Evolutionary conservation across 768 basidiomycete species (phyloP).

Genomic region (Boletellus emodensis): DNA sequence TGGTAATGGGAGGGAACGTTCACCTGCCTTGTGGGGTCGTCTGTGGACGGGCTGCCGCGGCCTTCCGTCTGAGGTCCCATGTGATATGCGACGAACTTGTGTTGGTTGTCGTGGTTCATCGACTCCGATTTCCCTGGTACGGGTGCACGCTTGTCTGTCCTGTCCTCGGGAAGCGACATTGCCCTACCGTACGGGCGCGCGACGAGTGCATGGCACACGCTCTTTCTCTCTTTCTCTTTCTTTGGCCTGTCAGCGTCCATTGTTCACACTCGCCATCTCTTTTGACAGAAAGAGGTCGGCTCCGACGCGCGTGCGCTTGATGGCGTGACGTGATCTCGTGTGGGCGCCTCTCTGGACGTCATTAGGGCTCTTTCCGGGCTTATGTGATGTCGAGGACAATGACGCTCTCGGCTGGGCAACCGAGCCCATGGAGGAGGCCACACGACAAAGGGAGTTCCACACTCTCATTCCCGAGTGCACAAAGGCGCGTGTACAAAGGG

Average conservation of each 20-base stretch:
- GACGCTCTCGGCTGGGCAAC: background rate
- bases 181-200: no score
- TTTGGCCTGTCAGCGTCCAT: no score
- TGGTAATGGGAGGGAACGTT: conserved; percentile 6
- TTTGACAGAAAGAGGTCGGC: background rate
- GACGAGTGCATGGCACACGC: no score
- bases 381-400: background rate
- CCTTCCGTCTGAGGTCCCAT: background rate
- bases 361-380: background rate
- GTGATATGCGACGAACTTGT: background rate
- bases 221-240: no score
- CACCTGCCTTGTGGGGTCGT: conserved; percentile 2
- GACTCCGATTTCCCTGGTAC: background rate
- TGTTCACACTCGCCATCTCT: no score
- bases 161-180: no score
- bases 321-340: background rate
- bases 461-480: conserved; percentile 3
- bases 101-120: background rate
- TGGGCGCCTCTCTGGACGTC: background rate
- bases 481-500: conserved; percentile 7
- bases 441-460: conserved; percentile 8
- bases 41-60: background rate
- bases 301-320: background rate
- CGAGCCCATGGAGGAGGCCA: background rate
- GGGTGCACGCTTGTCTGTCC: no score